Conservation (phyloP, 148 eudicot species). For the Rhododendron simsii region DNA sequence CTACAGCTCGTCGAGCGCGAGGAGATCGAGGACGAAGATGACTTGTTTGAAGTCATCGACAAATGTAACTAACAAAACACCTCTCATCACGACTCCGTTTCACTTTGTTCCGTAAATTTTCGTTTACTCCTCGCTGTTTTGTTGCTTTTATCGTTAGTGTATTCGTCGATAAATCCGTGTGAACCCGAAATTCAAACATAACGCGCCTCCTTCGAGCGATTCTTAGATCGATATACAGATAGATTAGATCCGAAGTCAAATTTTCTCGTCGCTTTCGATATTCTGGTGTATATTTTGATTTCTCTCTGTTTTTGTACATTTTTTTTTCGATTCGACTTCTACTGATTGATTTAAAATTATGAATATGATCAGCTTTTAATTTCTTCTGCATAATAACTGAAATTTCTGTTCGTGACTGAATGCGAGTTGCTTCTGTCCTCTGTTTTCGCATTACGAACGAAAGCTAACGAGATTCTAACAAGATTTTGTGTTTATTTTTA, state of each 20-base stretch:
- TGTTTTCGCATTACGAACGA: neutral
- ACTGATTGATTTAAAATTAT: neutral
- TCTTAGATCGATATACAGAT: neutral
- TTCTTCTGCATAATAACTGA: neutral
- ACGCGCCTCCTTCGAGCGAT: neutral
- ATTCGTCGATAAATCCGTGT: neutral
- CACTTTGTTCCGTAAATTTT: neutral
- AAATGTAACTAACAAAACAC: constrained; percentile 36
- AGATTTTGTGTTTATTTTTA: neutral
- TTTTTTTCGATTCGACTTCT: too few relatives aligned
- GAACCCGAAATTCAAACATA: neutral
- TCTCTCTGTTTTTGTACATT: neutral
- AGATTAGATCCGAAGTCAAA: neutral
- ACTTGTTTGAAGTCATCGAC: constrained; percentile 81
- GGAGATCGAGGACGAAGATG: constrained; percentile 86
- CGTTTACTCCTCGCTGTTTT: neutral
- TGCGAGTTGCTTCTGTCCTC: neutral
- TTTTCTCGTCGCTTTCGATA: neutral
- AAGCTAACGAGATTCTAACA: neutral
- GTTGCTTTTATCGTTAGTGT: neutral
- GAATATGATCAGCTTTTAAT: neutral
- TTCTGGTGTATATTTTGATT: neutral
- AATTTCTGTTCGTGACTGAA: neutral
- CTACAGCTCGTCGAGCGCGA: constrained; percentile 79
- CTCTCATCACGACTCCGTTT: neutral